Base-by-base conservation (phyloP, 2,329 filamentous ascomycete species). In the Balansia obtecta region DNA sequence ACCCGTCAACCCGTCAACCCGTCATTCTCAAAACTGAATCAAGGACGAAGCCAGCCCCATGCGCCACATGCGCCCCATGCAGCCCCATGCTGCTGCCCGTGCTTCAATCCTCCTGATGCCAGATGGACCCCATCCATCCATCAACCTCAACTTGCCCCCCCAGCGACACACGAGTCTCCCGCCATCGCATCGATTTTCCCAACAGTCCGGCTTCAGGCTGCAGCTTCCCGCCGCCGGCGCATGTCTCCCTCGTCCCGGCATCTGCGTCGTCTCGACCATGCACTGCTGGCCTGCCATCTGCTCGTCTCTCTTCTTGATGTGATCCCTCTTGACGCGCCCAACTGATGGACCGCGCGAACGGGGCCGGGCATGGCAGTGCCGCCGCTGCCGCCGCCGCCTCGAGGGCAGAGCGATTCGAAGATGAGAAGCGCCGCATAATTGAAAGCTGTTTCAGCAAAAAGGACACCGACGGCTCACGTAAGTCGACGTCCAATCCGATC, bases 341-440 rank as follows among this genome's bases (percentile, higher is more conserved):
- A 55, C 55, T 59, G 52, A 69, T 69, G 67, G 67, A 69, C 61
- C 65, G 65, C 64, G 61, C 64, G 59, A 68, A 67, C 55, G 66
- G 64, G 58, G 60, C 61, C 55, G 62, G 64, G 58, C 61, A 61
- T 51, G 61, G 60, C 56, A 57, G 63, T 51, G 61, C 64, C 57
- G 61, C 64, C 57, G 59, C 61, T 56, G 58, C 64, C 50, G 61
- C 64, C 56, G 60, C 64, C 57, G 59, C 61, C 58, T 63, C 57
- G 54, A 65, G 66, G 59, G 91, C 91, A 50, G 88, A 95, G 71
- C 80, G 82, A 60, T 98, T 97, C 66, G 93, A 98, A 68, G 89
- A 97, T 63, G 93, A 98, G 75, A 95, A 96, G 75, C 79, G 81
- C 65, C 82, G 93, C 65, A 96, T 98, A 61, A 85, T 95, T 56